Conservation (phyloP, 352 stramenopile genomes). For the Phytophthora boehmeriae region DNA sequence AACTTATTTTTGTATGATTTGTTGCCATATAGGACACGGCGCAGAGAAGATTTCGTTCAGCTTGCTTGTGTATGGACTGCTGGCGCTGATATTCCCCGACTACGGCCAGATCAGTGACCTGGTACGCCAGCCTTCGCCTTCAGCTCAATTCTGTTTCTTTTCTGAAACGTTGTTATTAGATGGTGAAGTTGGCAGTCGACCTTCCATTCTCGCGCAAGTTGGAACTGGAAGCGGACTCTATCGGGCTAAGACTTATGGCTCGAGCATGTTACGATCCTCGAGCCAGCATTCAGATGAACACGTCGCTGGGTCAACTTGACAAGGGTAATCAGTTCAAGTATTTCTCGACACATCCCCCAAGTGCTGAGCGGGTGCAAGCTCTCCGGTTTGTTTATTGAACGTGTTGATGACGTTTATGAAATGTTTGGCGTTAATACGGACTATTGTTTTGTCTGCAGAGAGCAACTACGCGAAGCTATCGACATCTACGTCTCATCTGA, state of each 20-base stretch:
- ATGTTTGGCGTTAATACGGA: background rate
- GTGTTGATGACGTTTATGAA: background rate
- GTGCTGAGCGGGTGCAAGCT: conserved; percentile 57
- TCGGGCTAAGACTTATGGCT: conserved; percentile 62
- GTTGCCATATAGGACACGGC: conserved; percentile 51
- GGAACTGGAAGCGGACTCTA: conserved; percentile 61
- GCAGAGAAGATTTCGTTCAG: conserved; percentile 77
- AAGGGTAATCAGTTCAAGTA: conserved; percentile 59
- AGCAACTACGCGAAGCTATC: conserved; percentile 46
- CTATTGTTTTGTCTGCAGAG: conserved; percentile 14
- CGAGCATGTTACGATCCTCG: conserved; percentile 62
- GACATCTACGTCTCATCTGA: conserved; percentile 52
- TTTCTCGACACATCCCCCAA: conserved; percentile 77
- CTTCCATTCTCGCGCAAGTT: conserved; percentile 63
- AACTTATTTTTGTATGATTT: background rate
- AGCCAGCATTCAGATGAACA: conserved; percentile 61
- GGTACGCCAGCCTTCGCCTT: conserved; percentile 24
- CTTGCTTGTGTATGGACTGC: conserved; percentile 55
- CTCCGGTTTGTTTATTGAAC: conserved; percentile 34
- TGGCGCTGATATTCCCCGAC: conserved; percentile 58
- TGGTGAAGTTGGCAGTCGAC: conserved; percentile 57
- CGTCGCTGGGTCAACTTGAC: conserved; percentile 36
- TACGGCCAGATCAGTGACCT: conserved; percentile 65
- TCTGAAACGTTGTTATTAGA: conserved; percentile 18
- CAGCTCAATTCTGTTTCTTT: background rate